Base-by-base conservation (phyloP, 1,139 yeast species). In the Candida pseudoviswanathii region DNA sequence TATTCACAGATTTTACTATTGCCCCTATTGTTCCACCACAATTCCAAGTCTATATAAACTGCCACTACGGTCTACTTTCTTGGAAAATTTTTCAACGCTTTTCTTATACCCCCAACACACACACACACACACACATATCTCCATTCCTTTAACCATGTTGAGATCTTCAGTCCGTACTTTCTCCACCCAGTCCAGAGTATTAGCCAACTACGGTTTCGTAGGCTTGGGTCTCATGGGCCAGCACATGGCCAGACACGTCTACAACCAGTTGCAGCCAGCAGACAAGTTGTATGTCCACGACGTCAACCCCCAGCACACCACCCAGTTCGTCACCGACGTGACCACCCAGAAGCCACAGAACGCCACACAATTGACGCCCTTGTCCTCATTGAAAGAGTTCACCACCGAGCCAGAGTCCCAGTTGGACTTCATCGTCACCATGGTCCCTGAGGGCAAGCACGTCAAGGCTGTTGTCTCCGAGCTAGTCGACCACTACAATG, bases 141-240 rank as follows among this genome's bases (percentile, higher is more conserved):
- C 25, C 30, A 30, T 21, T 11, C 5, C 16, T 25, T 32, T 22
- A 6, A 9, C 5, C 26, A 43, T 48, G 56, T 46, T 44, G 25
- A 49, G 48, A 44, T 31, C 46, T 16, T 50, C 50, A 8, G 45
- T 58, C 21, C 67, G 70, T 53, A 51, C 51, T 34, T 62, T 71
- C 40, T 64, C 71, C 11, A 41, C 49, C 21, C 43, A 63, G 5
- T 41, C 59, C 4, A 46, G 56, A 7, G 45, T 44, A 16, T 55
- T 54, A 32, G 63, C 70, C 52, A 70, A 64, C 51, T 75, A 73
- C 57, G 86, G 85, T 22, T 81, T 81, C 63, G 73, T 81, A 42
- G 86, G 86, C 10, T 70, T 81, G 27, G 86, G 86, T 22, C 79
- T 79, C 51, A 81, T 81, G 86, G 84, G 86, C 50, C 78, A 77